phyloP scores from a whole-genome alignment of 495 filamentous ascomycete genomes.

The Opeltia flavorubescens region DNA sequence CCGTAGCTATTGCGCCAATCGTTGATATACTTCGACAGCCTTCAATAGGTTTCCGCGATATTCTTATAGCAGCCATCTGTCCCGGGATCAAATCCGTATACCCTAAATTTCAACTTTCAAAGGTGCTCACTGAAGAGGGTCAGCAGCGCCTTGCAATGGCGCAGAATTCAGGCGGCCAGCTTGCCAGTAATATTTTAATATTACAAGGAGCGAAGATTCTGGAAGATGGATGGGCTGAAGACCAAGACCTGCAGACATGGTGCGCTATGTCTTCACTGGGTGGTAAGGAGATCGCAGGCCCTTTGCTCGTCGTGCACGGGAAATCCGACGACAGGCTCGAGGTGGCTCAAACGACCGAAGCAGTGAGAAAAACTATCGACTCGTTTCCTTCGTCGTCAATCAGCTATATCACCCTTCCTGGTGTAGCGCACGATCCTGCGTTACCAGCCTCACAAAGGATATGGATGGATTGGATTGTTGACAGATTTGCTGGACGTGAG shows the following conservation, averaged over 20 bases:
- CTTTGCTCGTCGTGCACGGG: conserved; percentile 32
- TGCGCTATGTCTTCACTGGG: conserved; percentile 9
- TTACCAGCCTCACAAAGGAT: conserved; percentile 18
- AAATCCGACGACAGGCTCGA: conserved; percentile 17
- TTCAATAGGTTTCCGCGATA: conserved; percentile 10
- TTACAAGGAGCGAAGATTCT: neutral
- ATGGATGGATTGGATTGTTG: conserved; percentile 28
- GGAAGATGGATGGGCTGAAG: neutral
- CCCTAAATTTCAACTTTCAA: conserved; percentile 5
- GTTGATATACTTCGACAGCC: too few species aligned
- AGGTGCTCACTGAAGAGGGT: conserved; percentile 18
- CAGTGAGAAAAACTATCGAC: conserved; percentile 18
- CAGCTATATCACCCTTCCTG: conserved; percentile 19
- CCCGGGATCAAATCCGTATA: conserved; percentile 1
- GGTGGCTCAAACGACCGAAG: conserved; percentile 9
- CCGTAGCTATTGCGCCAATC: conserved; percentile 23
- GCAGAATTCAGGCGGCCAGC: neutral
- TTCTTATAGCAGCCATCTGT: conserved; percentile 6
- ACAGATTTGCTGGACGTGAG: conserved; percentile 19
- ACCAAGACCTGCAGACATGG: conserved; percentile 10
- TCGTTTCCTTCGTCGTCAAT: conserved; percentile 11
- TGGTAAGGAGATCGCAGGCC: conserved; percentile 22
- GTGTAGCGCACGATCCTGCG: conserved; percentile 20
- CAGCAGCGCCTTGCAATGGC: conserved; percentile 11
- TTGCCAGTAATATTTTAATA: neutral